Evolutionary conservation across 2,329 filamentous ascomycete genomes (phyloP).

Genomic region (Colletotrichum viniferum): DNA sequence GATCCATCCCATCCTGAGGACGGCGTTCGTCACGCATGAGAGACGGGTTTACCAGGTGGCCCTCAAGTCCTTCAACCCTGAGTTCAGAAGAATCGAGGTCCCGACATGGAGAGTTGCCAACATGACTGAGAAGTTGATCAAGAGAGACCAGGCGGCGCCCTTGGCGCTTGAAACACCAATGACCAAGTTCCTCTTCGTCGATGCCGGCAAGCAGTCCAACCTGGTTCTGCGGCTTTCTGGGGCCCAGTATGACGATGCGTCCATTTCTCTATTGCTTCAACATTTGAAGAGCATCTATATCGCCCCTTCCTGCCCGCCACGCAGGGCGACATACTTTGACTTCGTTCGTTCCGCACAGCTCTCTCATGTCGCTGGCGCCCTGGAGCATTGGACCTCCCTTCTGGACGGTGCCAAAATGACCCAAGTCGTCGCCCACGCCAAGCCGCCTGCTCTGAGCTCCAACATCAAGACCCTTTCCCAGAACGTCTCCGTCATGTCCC

Average conservation of each 20-base stretch:
- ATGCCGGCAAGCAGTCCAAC: conserved; percentile 50
- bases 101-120: conserved; percentile 42
- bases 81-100: conserved; percentile 48
- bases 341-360: conserved; percentile 46
- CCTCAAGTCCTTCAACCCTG: conserved; percentile 44
- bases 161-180: conserved; percentile 47
- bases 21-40: conserved; percentile 53
- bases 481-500: conserved; percentile 43
- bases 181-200: conserved; percentile 56
- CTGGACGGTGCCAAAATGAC: conserved; percentile 53
- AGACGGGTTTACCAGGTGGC: conserved; percentile 54
- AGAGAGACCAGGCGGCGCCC: conserved; percentile 42
- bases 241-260: conserved; percentile 54
- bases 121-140: conserved; percentile 44
- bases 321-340: conserved; percentile 51
- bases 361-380: conserved; percentile 39
- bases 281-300: conserved; percentile 53
- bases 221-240: conserved; percentile 52
- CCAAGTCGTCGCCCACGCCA: conserved; percentile 45
- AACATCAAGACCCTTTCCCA: conserved; percentile 44
- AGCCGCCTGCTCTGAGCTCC: conserved; percentile 41
- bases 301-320: conserved; percentile 33
- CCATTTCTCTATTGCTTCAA: conserved; percentile 49
- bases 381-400: conserved; percentile 50
- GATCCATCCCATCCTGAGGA: conserved; percentile 58